Percentiles rank a stretch among this genome's conserved stretches.
phyloP scores from a whole-genome alignment of 352 stramenopile genomes.

The Phytophthora hibernalis region DNA sequence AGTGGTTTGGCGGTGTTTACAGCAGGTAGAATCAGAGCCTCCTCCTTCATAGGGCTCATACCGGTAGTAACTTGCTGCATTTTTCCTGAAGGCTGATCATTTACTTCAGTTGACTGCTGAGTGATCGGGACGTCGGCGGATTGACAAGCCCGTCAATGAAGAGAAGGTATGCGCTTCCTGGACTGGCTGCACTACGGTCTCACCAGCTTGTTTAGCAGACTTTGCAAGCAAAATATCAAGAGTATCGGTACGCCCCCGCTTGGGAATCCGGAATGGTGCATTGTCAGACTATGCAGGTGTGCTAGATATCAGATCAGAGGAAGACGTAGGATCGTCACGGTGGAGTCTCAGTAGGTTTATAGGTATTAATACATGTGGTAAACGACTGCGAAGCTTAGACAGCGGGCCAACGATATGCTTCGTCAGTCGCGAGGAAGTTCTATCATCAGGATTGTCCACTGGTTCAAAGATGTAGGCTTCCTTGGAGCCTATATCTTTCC shows the following conservation, averaged over 20 bases:
- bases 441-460: neutral
- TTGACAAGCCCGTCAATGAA: conserved; percentile 20
- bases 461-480: conserved; percentile 42
- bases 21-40: neutral
- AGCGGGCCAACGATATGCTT: conserved; percentile 21
- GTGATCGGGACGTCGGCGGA: conserved; percentile 7
- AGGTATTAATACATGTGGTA: conserved; percentile 5
- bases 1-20: conserved; percentile 1
- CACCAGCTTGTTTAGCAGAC: neutral
- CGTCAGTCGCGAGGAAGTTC: neutral
- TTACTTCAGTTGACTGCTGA: neutral
- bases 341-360: neutral
- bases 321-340: neutral
- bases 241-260: neutral
- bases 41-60: conserved; percentile 1
- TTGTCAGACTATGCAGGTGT: neutral
- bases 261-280: conserved; percentile 12
- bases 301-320: neutral
- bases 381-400: conserved; percentile 28
- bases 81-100: neutral
- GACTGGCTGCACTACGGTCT: neutral
- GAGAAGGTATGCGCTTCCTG: conserved; percentile 2
- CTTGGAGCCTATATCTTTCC: conserved; percentile 39
- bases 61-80: too few relatives aligned
- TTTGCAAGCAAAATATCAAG: conserved; percentile 1